phyloP scores from a whole-genome alignment of 1,139 yeast species.

The Lodderomyces parapsilosis region DNA sequence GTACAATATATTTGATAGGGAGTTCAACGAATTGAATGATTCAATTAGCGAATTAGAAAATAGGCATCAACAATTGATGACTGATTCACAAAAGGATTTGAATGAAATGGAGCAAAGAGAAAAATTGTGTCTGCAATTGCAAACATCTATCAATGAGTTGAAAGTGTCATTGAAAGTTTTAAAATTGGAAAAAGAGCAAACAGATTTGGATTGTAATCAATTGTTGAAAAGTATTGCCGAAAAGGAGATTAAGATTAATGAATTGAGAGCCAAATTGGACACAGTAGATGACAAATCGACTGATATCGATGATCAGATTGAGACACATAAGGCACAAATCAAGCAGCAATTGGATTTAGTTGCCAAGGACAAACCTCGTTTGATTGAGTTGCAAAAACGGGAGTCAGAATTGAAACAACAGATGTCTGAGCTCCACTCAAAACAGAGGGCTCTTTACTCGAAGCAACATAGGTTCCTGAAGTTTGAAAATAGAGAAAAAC shows the following conservation, averaged over 20 bases:
- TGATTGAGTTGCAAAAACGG: conserved; percentile 33
- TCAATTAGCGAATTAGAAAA: conserved; percentile 62
- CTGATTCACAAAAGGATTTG: conserved; percentile 43
- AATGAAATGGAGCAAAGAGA: conserved; percentile 51
- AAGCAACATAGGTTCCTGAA: conserved; percentile 73
- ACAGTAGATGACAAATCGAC: conserved; percentile 18
- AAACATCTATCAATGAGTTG: conserved; percentile 44
- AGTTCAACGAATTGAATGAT: conserved; percentile 58
- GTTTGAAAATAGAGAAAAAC: conserved; percentile 53
- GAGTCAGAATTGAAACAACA: conserved; percentile 43
- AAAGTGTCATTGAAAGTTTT: conserved; percentile 38
- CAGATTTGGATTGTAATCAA: conserved; percentile 50
- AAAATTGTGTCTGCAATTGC: conserved; percentile 42
- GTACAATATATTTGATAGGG: conserved; percentile 76
- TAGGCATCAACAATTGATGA: conserved; percentile 53
- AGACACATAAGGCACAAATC: conserved; percentile 21
- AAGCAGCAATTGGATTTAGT: conserved; percentile 23
- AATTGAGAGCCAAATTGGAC: conserved; percentile 21
- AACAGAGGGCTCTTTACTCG: conserved; percentile 64
- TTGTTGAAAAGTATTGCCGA: conserved; percentile 37
- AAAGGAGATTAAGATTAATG: conserved; percentile 40
- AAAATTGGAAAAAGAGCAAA: conserved; percentile 51
- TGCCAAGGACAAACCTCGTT: conserved; percentile 37
- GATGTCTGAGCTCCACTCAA: conserved; percentile 46
- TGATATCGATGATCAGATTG: conserved; percentile 19